Percentiles rank a stretch among this genome's conserved stretches.
Evolutionary conservation across 805 yeast species (phyloP).

Genomic region (Ogataea nonfermentans): DNA sequence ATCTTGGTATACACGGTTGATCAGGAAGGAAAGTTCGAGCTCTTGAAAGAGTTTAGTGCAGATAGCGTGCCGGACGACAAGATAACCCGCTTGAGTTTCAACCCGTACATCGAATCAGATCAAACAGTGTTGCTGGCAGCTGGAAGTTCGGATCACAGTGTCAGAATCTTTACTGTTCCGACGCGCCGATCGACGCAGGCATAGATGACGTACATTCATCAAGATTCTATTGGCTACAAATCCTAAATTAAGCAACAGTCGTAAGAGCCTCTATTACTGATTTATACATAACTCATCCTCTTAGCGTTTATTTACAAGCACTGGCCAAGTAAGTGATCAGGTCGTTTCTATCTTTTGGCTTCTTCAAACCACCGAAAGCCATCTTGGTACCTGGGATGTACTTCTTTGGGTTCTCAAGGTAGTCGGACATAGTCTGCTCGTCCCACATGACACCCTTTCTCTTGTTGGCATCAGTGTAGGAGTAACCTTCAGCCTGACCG

Average conservation of each 20-base stretch:
- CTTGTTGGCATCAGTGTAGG: constrained; percentile 98
- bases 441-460: constrained; percentile 88
- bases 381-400: constrained; percentile 99
- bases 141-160: constrained; percentile 66
- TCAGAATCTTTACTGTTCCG: constrained; percentile 35
- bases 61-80: constrained; percentile 57
- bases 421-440: constrained; percentile 86
- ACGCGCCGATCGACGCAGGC: constrained; percentile 15
- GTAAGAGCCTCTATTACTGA: constrained; percentile 9
- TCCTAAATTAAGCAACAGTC: background rate
- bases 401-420: constrained; percentile 99
- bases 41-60: constrained; percentile 36
- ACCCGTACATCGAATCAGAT: constrained; percentile 16
- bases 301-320: constrained; percentile 45
- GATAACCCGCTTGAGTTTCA: constrained; percentile 60
- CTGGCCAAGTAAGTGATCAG: constrained; percentile 77
- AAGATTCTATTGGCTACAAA: constrained; percentile 8
- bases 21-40: constrained; percentile 27
- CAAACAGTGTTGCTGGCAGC: constrained; percentile 46
- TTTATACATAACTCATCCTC: constrained; percentile 5
- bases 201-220: constrained; percentile 1
- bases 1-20: constrained; percentile 44
- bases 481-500: constrained; percentile 89
- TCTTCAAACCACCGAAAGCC: constrained; percentile 99
- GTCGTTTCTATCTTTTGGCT: constrained; percentile 98